Evolutionary conservation across 1,139 yeast genomes (phyloP), one percentile per base, ranked within the genome.

Genomic region (Taphrina betulina): DNA sequence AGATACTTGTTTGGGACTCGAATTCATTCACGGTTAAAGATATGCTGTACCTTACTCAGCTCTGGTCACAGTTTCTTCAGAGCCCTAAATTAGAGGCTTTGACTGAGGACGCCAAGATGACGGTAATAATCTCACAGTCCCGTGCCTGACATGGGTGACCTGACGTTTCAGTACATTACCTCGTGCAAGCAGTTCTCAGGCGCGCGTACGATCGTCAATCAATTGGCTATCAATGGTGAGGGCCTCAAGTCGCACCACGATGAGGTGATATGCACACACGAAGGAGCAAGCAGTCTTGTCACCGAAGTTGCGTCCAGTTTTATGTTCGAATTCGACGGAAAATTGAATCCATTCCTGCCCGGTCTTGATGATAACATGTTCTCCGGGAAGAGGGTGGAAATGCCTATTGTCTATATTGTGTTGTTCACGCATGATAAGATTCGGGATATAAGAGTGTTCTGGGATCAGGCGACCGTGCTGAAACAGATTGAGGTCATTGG

Each of bases 401-500:
- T 65, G n/a, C 62, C 64, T 17, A 40, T 67, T 23, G 54, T 66
- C 24, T 67, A 66, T 38, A 53, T 62, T 19, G 66, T 67, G 17
- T 41, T 58, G 5, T 65, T 67, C 44, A 61, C 59, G 5, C 60
- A 45, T 19, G 50, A 42, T 10, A 45, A 53, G 43, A 65, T 66
- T 24, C 42, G 59, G 20, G 48, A 61, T 17, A 60, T 66, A 35
- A 57, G 64, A 35, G 57, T 62, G 16, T 58, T 62, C 46, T 67
- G 69, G 69, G 69, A 67, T 57, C 69, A 67, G 60, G 67, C 66
- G n/a, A 58, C 68, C 1, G 57, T 67, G 43, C 62, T 67, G 31
- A 65, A 66, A 55, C 68, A 67, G 60, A 58, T 67, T 37, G 66
- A 63, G 42, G 62, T 66, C 26, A 66, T 67, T 52, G 68, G 69